Conservation (phyloP, 148 eudicot genomes). For the Rhododendron kiyosumense region DNA sequence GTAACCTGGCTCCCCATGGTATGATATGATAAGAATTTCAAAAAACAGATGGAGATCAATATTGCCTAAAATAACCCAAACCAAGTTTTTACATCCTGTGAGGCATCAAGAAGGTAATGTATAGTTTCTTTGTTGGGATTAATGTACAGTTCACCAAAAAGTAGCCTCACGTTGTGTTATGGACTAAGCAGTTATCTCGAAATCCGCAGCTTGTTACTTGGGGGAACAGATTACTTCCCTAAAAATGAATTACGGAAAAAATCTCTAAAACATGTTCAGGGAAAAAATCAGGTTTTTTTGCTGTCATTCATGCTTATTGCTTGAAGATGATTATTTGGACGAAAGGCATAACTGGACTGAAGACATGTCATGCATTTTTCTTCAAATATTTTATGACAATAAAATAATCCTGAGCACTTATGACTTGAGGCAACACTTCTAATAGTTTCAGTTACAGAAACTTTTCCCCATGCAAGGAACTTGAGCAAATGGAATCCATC, state of each 20-base stretch:
- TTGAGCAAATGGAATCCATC: neutral
- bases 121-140: neutral
- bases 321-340: neutral
- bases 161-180: neutral
- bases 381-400: neutral
- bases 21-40: neutral
- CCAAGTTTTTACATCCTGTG: slow-evolving; percentile 5
- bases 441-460: neutral
- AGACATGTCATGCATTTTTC: neutral
- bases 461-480: neutral
- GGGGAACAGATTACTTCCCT: neutral
- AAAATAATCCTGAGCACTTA: neutral
- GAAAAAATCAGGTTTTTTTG: neutral
- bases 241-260: neutral
- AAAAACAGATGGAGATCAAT: neutral
- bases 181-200: neutral
- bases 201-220: neutral
- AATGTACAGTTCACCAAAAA: neutral
- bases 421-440: neutral
- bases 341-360: neutral
- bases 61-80: neutral
- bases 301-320: neutral
- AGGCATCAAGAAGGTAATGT: neutral
- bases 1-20: slow-evolving; percentile 46
- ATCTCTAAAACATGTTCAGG: neutral